These are phyloP conservation scores for Leccinum subrobustum DNA, from an alignment of 1,284 basidiomycete species.

Conservation along the genomic window DNA sequence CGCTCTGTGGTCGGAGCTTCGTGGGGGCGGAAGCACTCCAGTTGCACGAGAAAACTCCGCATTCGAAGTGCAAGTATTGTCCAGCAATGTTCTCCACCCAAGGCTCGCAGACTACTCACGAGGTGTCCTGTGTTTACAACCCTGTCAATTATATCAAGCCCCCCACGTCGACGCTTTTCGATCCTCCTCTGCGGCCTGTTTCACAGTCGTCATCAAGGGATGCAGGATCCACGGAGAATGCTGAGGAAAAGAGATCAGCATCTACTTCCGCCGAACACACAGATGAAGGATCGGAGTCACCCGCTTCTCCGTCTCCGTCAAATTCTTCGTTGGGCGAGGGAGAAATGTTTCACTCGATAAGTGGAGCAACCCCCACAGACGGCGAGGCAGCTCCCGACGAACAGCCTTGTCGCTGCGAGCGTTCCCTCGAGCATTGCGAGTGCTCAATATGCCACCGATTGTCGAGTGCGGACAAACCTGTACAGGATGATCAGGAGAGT, in stretches of 20 bases:
- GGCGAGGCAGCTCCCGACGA: not conserved
- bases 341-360: slow-evolving; percentile 14
- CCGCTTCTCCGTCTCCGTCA: slow-evolving; percentile 4
- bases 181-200: not conserved
- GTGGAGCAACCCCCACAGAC: not conserved
- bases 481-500: not conserved
- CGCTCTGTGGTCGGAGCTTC: slow-evolving; percentile 12
- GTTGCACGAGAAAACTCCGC: slow-evolving; percentile 12
- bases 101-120: slow-evolving; percentile 10
- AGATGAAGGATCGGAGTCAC: not conserved
- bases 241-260: not conserved
- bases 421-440: not conserved
- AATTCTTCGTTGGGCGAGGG: slow-evolving; percentile 3
- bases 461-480: not conserved
- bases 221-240: not conserved
- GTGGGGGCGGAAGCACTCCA: not conserved
- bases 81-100: not conserved
- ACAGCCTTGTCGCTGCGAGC: not conserved
- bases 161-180: too few relatives aligned
- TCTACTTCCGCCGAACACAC: not conserved
- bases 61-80: slow-evolving; percentile 21
- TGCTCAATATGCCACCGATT: slow-evolving; percentile 10
- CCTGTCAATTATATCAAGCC: not conserved
- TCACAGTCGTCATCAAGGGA: not conserved
- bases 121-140: slow-evolving; percentile 2